Conservation (phyloP, 78 protist genomes). For the Polysphondylium violaceum region DNA sequence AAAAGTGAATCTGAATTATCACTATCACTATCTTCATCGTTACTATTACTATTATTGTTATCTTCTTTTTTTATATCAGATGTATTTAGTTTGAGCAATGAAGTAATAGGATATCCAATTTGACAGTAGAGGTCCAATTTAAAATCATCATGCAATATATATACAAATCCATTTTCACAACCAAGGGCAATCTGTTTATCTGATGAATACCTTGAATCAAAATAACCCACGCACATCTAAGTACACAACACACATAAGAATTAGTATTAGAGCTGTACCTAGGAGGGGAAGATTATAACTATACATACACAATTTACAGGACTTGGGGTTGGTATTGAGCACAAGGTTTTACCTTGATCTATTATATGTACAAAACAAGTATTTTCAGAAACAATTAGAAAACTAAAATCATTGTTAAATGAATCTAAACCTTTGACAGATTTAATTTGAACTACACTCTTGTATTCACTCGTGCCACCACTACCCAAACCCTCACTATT, state of each 20-base stretch:
- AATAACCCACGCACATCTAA: slow-evolving; percentile 22
- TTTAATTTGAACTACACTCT: slow-evolving; percentile 5
- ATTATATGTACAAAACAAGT: slow-evolving; percentile 21
- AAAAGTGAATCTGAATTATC: not conserved
- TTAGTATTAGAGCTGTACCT: no score
- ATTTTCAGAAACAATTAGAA: slow-evolving; percentile 28
- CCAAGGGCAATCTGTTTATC: slow-evolving; percentile 45
- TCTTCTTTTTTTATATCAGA: not conserved
- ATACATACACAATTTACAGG: slow-evolving; percentile 28
- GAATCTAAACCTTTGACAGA: slow-evolving; percentile 23
- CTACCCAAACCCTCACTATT: no score
- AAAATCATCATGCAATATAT: slow-evolving; percentile 19
- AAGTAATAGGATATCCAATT: slow-evolving; percentile 61
- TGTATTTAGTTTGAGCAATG: not conserved
- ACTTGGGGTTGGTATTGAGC: slow-evolving; percentile 26
- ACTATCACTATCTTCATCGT: not conserved
- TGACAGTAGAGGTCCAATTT: slow-evolving; percentile 38
- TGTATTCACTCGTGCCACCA: not conserved
- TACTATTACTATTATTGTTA: not conserved
- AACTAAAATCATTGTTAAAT: slow-evolving; percentile 19
- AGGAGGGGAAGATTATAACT: not conserved
- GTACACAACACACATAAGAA: no score
- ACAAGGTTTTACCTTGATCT: slow-evolving; percentile 33
- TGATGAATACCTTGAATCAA: slow-evolving; percentile 5
- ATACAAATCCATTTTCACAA: slow-evolving; percentile 68